Percentiles rank a stretch among this genome's conserved stretches.
These are phyloP conservation scores for Citrus maxima DNA, from an alignment of 345 rosid species.

Conservation along the genomic window DNA sequence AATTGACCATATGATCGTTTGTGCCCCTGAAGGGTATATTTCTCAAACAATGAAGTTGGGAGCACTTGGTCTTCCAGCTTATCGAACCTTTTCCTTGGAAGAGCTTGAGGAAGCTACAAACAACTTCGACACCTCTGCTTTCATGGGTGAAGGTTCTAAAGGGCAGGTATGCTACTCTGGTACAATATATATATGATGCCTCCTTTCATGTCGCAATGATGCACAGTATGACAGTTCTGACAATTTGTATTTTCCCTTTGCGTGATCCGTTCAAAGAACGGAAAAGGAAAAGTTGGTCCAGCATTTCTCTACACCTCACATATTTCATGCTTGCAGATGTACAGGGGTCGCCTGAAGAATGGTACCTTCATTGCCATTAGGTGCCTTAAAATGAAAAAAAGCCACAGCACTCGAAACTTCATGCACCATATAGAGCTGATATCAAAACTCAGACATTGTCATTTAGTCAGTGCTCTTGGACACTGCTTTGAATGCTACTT, in stretches of 20 bases:
- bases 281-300: background rate
- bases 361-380: slow-evolving; percentile 76
- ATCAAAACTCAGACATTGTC: slow-evolving; percentile 80
- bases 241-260: background rate
- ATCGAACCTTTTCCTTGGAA: slow-evolving; percentile 76
- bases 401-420: slow-evolving; percentile 65
- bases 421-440: slow-evolving; percentile 87
- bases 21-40: slow-evolving; percentile 58
- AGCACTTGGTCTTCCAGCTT: slow-evolving; percentile 82
- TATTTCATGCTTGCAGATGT: slow-evolving; percentile 56
- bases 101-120: slow-evolving; percentile 85
- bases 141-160: slow-evolving; percentile 92
- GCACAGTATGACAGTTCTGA: background rate
- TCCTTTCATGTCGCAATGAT: background rate
- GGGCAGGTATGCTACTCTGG: slow-evolving; percentile 59
- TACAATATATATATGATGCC: background rate
- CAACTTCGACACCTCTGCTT: slow-evolving; percentile 79
- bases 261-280: background rate
- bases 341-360: slow-evolving; percentile 72
- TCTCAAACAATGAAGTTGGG: slow-evolving; percentile 91
- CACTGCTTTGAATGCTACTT: slow-evolving; percentile 93
- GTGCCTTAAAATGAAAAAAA: slow-evolving; percentile 82
- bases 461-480: slow-evolving; percentile 86
- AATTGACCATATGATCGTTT: slow-evolving; percentile 15
- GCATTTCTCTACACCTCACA: background rate